phyloP scores from a whole-genome alignment of 2,329 filamentous ascomycete genomes.

The Hymenoscyphus scutula region DNA sequence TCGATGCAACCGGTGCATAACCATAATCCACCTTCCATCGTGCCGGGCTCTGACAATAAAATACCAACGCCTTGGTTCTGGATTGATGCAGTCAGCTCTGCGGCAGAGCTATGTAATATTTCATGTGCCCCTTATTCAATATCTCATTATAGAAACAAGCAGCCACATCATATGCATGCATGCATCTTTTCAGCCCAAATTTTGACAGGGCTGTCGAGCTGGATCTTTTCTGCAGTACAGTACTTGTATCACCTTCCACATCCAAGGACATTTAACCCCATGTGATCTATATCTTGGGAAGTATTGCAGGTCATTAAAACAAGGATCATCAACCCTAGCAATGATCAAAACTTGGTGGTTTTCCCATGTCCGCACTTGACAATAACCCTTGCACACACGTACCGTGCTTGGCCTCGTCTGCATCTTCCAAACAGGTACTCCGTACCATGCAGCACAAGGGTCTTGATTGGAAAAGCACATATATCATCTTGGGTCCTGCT shows the following conservation, averaged over 20 bases:
- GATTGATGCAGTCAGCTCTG: neutral
- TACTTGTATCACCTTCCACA: neutral
- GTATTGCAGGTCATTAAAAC: slow-evolving; percentile 1
- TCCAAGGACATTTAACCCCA: neutral
- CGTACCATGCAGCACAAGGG: neutral
- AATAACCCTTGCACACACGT: neutral
- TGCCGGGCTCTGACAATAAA: no score
- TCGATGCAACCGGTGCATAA: neutral
- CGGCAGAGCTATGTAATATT: neutral
- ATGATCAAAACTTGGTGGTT: neutral
- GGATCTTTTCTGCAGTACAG: neutral
- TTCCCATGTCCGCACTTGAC: neutral
- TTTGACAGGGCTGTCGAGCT: slow-evolving; percentile 1
- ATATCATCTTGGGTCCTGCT: slow-evolving; percentile 2
- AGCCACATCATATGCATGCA: neutral
- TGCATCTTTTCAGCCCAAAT: neutral
- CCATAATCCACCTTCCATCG: neutral
- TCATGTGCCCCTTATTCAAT: neutral
- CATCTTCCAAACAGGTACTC: neutral
- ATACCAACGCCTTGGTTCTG: neutral
- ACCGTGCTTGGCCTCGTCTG: neutral
- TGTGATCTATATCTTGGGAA: neutral
- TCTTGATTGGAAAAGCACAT: neutral
- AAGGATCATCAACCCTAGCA: neutral
- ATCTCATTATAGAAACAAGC: neutral